These are phyloP conservation scores for Ostreobium quekettii DNA, from an alignment of 139 green algal genomes.

Conservation along the genomic window DNA sequence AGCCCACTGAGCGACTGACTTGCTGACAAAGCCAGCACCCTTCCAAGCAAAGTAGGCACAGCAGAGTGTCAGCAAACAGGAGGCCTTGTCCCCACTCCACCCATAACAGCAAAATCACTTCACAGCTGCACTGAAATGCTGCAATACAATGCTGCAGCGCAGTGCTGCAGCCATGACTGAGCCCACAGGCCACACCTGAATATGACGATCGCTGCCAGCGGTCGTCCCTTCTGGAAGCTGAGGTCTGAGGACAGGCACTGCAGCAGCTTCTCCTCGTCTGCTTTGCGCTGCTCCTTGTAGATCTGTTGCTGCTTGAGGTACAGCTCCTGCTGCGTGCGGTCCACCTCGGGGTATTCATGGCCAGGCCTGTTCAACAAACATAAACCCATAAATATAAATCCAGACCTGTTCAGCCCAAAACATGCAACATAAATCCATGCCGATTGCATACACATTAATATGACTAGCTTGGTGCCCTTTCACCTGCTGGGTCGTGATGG, in stretches of 20 bases:
- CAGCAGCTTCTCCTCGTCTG: conserved; percentile 83
- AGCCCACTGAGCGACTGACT: too few species aligned
- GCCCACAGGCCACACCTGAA: conserved; percentile 86
- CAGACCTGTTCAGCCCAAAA: neutral
- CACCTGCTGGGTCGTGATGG: too few species aligned
- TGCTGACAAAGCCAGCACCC: too few species aligned
- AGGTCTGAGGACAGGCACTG: conserved; percentile 47
- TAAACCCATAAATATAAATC: too few species aligned
- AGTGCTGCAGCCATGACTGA: conserved; percentile 80
- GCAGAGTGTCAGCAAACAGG: too few species aligned
- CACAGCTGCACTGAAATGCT: too few species aligned
- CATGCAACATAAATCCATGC: conserved; percentile 31
- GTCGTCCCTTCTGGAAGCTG: conserved; percentile 73
- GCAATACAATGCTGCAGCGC: conserved; percentile 87
- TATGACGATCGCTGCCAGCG: conserved; percentile 78
- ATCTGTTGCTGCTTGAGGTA: conserved; percentile 78
- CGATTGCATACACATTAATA: too few species aligned
- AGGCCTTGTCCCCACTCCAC: too few species aligned
- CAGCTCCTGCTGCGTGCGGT: conserved; percentile 25
- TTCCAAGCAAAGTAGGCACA: too few species aligned
- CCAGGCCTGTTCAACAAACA: conserved; percentile 7
- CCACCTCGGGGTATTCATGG: conserved; percentile 13
- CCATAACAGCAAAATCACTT: too few species aligned
- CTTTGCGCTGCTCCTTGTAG: conserved; percentile 64
- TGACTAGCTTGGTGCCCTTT: too few species aligned